Evolutionary conservation across 371 early-diverging fungal species (phyloP).

Genomic region (Mortierella sp.): DNA sequence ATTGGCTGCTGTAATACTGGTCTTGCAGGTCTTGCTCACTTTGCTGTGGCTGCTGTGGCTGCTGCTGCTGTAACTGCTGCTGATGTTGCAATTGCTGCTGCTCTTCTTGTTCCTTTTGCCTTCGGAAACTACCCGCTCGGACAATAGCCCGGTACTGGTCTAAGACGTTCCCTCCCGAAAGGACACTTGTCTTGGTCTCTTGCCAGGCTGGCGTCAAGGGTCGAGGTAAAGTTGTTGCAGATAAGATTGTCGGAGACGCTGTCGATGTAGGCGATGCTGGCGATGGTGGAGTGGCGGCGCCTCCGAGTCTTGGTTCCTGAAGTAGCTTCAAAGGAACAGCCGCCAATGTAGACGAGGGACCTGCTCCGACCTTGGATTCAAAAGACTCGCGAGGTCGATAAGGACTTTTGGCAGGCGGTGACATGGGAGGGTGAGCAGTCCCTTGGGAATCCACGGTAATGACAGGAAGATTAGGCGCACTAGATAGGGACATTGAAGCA

Average conservation of each 20-base stretch:
- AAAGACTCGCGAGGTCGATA: slow-evolving; percentile 32
- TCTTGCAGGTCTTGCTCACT: not conserved
- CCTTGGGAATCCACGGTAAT: slow-evolving; percentile 3
- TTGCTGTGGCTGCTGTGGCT: not conserved
- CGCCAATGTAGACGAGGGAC: too few relatives aligned
- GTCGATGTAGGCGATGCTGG: slow-evolving; percentile 28
- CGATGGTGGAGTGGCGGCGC: slow-evolving; percentile 10
- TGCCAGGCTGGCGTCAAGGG: slow-evolving; percentile 49
- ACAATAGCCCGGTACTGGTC: slow-evolving; percentile 44
- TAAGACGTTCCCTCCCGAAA: slow-evolving; percentile 38
- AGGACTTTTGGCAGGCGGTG: slow-evolving; percentile 26
- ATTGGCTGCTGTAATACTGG: too few relatives aligned
- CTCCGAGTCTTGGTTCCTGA: too few relatives aligned
- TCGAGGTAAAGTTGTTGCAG: slow-evolving; percentile 34
- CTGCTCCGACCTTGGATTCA: slow-evolving; percentile 10
- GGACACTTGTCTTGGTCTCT: slow-evolving; percentile 42
- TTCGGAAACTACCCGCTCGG: slow-evolving; percentile 23
- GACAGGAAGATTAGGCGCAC: not conserved
- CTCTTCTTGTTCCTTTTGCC: slow-evolving; percentile 15
- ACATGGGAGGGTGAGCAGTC: not conserved
- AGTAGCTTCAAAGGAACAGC: too few relatives aligned
- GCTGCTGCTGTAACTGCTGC: not conserved
- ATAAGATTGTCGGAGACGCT: slow-evolving; percentile 21
- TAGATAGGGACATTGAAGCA: not conserved
- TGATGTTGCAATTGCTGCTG: slow-evolving; percentile 11